Conservation (phyloP, 2,329 filamentous ascomycete species). For the Fusarium austroafricanum region DNA sequence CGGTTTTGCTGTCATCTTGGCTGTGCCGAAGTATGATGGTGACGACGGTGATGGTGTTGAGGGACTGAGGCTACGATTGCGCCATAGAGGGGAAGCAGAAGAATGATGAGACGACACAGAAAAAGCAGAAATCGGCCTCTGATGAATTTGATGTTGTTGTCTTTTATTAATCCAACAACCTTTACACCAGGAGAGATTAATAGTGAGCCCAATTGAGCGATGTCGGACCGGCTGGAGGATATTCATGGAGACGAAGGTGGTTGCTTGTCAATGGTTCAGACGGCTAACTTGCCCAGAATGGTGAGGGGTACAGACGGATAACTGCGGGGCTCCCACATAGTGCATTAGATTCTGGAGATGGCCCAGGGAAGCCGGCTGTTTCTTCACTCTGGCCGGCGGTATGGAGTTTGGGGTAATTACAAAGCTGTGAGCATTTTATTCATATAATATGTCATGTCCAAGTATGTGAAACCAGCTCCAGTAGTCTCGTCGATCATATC, state of each 20-base stretch:
- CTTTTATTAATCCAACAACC: background rate
- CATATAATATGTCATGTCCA: background rate
- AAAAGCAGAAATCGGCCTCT: background rate
- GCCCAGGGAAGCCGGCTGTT: background rate
- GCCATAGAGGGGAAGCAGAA: constrained; percentile 4
- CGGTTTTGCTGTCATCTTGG: constrained; percentile 14
- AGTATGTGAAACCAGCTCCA: background rate
- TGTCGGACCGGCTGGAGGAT: constrained; percentile 34
- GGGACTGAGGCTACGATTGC: constrained; percentile 4
- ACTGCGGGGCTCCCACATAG: constrained; percentile 32
- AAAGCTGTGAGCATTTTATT: background rate
- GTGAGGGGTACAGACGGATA: constrained; percentile 28
- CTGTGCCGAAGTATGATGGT: background rate
- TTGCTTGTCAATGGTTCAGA: constrained; percentile 3
- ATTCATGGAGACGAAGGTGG: constrained; percentile 23
- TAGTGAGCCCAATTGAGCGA: constrained; percentile 30
- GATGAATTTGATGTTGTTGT: background rate
- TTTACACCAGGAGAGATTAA: background rate
- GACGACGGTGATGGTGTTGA: constrained; percentile 17
- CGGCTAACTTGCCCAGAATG: constrained; percentile 4
- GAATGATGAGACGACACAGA: background rate
- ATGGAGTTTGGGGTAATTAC: background rate
- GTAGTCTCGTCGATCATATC: constrained; percentile 49
- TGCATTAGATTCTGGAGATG: background rate
- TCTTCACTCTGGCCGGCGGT: too few relatives aligned